Evolutionary conservation across 331 rosid species (phyloP).

Genomic region (Malus hybrid): DNA sequence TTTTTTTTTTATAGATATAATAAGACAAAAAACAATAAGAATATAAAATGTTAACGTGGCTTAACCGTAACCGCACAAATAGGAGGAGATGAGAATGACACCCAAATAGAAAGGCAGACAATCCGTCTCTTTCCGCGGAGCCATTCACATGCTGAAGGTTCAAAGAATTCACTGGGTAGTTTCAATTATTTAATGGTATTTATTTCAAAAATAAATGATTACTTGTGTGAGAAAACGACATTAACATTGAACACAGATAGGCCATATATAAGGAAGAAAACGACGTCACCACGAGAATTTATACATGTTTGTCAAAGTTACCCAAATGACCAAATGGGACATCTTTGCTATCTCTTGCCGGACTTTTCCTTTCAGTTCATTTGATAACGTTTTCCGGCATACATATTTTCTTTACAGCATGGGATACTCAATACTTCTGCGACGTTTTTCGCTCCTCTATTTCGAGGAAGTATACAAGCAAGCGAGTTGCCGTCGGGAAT

Average conservation of each 20-base stretch:
- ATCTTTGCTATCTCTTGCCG: no score
- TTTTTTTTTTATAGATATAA: no score
- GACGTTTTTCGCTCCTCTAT: neutral
- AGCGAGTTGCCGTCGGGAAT: neutral
- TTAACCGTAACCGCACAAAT: no score
- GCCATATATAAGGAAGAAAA: neutral
- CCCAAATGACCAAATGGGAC: neutral
- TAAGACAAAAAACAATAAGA: no score
- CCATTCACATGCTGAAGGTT: no score
- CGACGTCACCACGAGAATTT: neutral
- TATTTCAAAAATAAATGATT: no score
- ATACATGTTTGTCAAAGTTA: neutral
- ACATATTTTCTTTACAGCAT: neutral
- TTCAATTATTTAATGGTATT: no score
- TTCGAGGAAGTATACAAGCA: neutral
- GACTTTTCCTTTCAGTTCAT: neutral
- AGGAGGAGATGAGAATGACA: no score
- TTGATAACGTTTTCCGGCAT: neutral
- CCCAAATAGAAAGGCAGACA: no score
- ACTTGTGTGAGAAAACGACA: neutral
- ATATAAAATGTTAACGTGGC: no score
- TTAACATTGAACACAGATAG: neutral
- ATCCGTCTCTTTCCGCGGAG: no score
- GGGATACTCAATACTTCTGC: neutral
- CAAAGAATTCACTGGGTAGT: no score